These are phyloP conservation scores for Trametes sanguinea DNA, from an alignment of 768 basidiomycete genomes.

Conservation along the genomic window DNA sequence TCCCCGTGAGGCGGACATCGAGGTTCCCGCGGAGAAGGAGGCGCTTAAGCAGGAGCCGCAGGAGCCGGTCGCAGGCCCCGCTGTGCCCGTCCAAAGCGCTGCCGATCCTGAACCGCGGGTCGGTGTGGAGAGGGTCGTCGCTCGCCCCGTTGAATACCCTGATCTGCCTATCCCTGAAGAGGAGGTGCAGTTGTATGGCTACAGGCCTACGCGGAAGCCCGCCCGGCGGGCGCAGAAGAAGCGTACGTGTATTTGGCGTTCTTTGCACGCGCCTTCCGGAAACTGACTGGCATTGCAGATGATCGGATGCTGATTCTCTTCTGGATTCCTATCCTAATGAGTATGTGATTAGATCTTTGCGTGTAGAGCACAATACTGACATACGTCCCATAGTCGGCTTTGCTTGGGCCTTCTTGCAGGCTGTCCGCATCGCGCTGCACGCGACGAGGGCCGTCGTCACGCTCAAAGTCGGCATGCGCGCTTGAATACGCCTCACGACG, in stretches of 20 bases:
- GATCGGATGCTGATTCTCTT: conserved; percentile 85
- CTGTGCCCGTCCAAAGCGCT: background rate
- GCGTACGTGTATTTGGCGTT: conserved; percentile 46
- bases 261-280: background rate
- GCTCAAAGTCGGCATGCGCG: conserved; percentile 28
- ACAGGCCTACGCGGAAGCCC: conserved; percentile 52
- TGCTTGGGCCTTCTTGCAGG: conserved; percentile 36
- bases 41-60: conserved; percentile 23
- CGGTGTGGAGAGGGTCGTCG: conserved; percentile 39
- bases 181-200: conserved; percentile 69
- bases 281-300: conserved; percentile 43
- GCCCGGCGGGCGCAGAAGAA: conserved; percentile 60
- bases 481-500: conserved; percentile 7
- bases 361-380: background rate
- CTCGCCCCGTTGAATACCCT: conserved; percentile 44
- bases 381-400: conserved; percentile 31
- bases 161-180: conserved; percentile 55
- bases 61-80: background rate
- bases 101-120: conserved; percentile 14
- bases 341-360: conserved; percentile 47
- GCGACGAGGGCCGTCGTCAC: conserved; percentile 28
- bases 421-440: conserved; percentile 31
- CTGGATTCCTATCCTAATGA: conserved; percentile 82
- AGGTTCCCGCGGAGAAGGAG: conserved; percentile 21
- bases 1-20: conserved; percentile 46